Evolutionary conservation across 306 rosid species (phyloP).

Genomic region (Fragaria iinumae): DNA sequence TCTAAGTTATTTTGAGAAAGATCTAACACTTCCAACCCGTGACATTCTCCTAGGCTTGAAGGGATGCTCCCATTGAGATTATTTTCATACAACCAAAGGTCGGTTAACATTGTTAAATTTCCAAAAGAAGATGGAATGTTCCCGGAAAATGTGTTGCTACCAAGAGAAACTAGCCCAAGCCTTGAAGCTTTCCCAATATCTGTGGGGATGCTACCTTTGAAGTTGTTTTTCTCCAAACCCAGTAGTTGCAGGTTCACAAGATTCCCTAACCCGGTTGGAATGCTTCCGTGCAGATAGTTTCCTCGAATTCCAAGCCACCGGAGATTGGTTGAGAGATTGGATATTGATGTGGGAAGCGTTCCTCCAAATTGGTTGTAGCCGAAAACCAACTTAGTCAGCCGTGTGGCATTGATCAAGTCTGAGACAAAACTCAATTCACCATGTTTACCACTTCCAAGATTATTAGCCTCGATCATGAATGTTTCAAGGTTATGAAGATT

Average conservation of each 20-base stretch:
- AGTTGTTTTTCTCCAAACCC: background rate
- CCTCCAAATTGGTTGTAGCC: background rate
- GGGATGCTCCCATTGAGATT: background rate
- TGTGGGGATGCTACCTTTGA: background rate
- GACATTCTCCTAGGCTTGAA: background rate
- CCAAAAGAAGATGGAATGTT: background rate
- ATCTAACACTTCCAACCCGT: fast-evolving
- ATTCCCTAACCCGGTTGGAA: background rate
- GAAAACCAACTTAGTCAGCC: fast-evolving
- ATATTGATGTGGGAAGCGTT: background rate
- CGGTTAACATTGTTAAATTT: background rate
- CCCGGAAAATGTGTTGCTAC: background rate
- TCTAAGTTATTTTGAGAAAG: background rate
- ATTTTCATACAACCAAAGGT: background rate
- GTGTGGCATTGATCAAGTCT: background rate
- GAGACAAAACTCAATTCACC: background rate
- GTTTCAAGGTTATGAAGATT: background rate
- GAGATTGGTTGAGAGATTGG: background rate
- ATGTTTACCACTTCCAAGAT: background rate
- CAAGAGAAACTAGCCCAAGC: fast-evolving
- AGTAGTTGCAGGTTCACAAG: background rate
- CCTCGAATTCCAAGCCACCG: fast-evolving
- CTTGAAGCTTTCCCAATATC: background rate
- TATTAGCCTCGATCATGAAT: fast-evolving
- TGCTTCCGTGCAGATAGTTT: background rate